Evolutionary conservation across 306 rosid genomes (phyloP).

Genomic region (Trifolium dubium): DNA sequence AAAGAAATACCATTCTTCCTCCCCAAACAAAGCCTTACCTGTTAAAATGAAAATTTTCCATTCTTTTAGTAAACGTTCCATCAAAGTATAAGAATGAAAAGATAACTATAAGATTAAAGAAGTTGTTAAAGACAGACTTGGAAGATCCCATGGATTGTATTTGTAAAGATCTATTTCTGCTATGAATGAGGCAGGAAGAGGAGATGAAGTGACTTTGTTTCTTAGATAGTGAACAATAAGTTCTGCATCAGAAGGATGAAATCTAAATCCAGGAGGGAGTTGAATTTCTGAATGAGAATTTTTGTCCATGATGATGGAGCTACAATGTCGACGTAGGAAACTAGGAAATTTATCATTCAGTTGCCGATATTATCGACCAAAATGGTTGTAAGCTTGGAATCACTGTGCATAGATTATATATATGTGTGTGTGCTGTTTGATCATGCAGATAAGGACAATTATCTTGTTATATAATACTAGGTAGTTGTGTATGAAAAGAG

Average conservation of each 20-base stretch:
- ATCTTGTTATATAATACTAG: constrained; percentile 35
- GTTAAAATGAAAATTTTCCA: constrained; percentile 23
- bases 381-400: constrained; percentile 45
- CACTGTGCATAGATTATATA: constrained; percentile 56
- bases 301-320: constrained; percentile 49
- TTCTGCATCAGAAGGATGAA: constrained; percentile 84
- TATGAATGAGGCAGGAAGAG: constrained; percentile 69
- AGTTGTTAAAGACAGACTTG: constrained; percentile 45
- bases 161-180: constrained; percentile 75
- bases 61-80: not conserved
- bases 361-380: constrained; percentile 51
- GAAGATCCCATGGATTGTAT: constrained; percentile 80
- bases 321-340: constrained; percentile 45
- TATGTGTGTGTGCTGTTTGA: constrained; percentile 28
- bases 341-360: constrained; percentile 42
- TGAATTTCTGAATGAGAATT: constrained; percentile 51
- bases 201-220: constrained; percentile 64
- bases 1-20: constrained; percentile 81
- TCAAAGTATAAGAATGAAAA: not conserved
- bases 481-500: constrained; percentile 38
- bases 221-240: constrained; percentile 69
- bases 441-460: constrained; percentile 55
- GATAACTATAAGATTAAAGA: not conserved
- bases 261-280: constrained; percentile 86
- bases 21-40: constrained; percentile 63